Percentiles rank a stretch among this genome's conserved stretches.
Evolutionary conservation across 768 basidiomycete genomes (phyloP).

Genomic region (Boletales sp.): DNA sequence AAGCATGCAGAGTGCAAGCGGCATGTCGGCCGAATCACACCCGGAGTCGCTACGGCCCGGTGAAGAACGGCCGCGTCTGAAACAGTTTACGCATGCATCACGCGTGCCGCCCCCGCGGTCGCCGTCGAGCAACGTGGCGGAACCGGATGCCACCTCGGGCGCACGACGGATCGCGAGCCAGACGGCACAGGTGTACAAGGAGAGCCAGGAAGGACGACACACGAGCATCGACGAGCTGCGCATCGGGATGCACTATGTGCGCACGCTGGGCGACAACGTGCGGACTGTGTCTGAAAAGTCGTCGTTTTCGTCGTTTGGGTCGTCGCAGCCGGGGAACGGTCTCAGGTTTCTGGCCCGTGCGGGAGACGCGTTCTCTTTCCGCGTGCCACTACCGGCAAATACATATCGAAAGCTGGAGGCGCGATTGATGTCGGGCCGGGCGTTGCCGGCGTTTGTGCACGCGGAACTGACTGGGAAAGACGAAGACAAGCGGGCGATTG

Average conservation of each 20-base stretch:
- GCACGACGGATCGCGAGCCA: conserved; percentile 56
- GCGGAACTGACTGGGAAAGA: conserved; percentile 41
- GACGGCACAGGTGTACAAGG: conserved; percentile 55
- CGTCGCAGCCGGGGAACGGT: conserved; percentile 39
- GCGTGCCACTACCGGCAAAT: conserved; percentile 31
- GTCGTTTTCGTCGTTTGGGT: conserved; percentile 63
- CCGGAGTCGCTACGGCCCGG: conserved; percentile 29
- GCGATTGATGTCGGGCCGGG: conserved; percentile 46
- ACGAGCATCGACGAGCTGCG: conserved; percentile 60
- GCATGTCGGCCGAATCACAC: conserved; percentile 33
- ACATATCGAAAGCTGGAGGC: conserved; percentile 42
- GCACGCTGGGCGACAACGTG: conserved; percentile 52
- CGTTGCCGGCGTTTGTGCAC: conserved; percentile 54
- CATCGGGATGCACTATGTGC: conserved; percentile 69
- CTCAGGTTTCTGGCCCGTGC: conserved; percentile 48
- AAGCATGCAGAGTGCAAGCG: conserved; percentile 46
- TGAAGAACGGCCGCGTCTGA: conserved; percentile 52
- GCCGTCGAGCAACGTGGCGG: conserved; percentile 28
- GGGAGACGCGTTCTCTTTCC: conserved; percentile 59
- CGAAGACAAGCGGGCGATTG: conserved; percentile 46
- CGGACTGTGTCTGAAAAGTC: conserved; percentile 41
- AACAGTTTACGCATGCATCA: conserved; percentile 67
- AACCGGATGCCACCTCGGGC: conserved; percentile 22
- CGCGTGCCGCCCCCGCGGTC: conserved; percentile 61
- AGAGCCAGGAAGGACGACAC: conserved; percentile 30